A percentile compares a stretch with the other conserved stretches of the same genome.
phyloP scores from a whole-genome alignment of 306 rosid species.

The Dalbergia cultrata region DNA sequence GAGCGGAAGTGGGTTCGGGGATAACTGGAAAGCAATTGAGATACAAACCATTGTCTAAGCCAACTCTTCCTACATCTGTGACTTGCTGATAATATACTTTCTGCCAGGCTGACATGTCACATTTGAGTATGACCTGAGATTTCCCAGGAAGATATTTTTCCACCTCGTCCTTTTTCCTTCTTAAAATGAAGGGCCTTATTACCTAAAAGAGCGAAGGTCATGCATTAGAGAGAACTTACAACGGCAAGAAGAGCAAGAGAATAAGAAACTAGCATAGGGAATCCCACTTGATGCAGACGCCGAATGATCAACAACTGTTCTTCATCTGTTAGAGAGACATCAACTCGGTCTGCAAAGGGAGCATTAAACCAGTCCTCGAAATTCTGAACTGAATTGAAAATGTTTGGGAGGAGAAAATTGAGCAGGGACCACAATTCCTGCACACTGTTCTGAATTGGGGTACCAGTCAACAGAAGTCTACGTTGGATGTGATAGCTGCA shows the following conservation, averaged over 20 bases:
- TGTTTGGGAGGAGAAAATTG: constrained; percentile 95
- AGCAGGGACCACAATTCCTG: constrained; percentile 99
- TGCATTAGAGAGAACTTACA: constrained; percentile 39
- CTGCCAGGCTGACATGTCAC: constrained; percentile 95
- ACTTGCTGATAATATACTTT: constrained; percentile 91
- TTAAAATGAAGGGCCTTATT: constrained; percentile 89
- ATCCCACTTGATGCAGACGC: constrained; percentile 88
- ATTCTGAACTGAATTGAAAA: constrained; percentile 94
- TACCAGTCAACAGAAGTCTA: constrained; percentile 92
- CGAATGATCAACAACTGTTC: constrained; percentile 89
- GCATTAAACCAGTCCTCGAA: constrained; percentile 98
- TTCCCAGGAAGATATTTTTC: constrained; percentile 91
- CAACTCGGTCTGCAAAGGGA: constrained; percentile 87
- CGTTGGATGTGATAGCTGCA: constrained; percentile 87
- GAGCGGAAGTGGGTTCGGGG: not conserved
- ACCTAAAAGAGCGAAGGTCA: constrained; percentile 60
- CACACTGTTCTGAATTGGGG: constrained; percentile 96
- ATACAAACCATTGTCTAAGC: constrained; percentile 76
- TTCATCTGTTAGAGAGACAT: constrained; percentile 81
- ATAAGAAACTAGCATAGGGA: constrained; percentile 37
- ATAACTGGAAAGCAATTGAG: constrained; percentile 11
- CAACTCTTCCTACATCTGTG: constrained; percentile 88
- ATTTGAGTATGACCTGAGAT: constrained; percentile 92
- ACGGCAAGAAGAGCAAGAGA: constrained; percentile 19
- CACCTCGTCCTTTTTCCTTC: constrained; percentile 94